These are phyloP conservation scores for Rhododendron simsii DNA, from an alignment of 148 eudicot genomes.

Conservation along the genomic window DNA sequence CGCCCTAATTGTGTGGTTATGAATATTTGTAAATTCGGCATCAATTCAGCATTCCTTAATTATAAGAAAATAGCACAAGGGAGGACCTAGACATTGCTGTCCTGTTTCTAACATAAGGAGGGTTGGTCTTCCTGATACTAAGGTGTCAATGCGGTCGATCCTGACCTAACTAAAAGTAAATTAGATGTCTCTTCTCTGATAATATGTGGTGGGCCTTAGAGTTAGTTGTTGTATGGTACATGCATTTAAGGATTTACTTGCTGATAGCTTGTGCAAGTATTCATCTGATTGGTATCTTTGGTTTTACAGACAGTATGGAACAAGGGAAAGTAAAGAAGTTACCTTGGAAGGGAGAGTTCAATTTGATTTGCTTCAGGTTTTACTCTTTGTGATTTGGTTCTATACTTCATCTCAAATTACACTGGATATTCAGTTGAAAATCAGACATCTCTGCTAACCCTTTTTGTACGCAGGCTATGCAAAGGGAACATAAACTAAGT, in stretches of 20 bases:
- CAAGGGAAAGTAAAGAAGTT: slow-evolving; percentile 94
- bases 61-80: not conserved
- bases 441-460: not conserved
- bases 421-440: not conserved
- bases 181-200: not conserved
- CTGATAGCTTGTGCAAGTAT: not conserved
- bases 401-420: not conserved
- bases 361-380: slow-evolving; percentile 96
- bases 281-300: slow-evolving; percentile 14
- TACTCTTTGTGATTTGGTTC: not conserved
- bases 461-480: slow-evolving; percentile 64
- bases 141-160: not conserved
- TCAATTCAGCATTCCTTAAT: not conserved
- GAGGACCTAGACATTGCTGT: not conserved
- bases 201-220: not conserved
- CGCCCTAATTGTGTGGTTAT: not conserved
- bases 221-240: not conserved
- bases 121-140: not conserved
- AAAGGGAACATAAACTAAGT: slow-evolving; percentile 91
- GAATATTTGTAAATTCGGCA: not conserved
- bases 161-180: not conserved
- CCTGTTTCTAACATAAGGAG: not conserved
- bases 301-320: slow-evolving; percentile 80
- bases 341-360: slow-evolving; percentile 93
- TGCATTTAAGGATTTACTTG: not conserved